phyloP scores from a whole-genome alignment of 352 stramenopile genomes.

The Pythium oligandrum region DNA sequence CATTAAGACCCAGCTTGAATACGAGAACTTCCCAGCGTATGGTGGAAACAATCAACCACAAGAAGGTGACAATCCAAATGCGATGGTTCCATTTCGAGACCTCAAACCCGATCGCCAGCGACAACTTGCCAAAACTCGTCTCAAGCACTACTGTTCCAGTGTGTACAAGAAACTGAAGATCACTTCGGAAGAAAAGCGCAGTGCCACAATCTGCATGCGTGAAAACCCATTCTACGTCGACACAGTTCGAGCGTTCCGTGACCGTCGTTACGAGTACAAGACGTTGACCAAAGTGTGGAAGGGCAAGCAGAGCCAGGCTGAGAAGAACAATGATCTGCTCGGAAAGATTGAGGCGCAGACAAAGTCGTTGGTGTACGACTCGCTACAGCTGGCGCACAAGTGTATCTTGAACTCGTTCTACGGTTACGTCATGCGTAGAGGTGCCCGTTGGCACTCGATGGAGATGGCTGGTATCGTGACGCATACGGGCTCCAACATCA shows the following conservation, averaged over 20 bases:
- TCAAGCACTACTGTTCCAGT: slow-evolving; percentile 95
- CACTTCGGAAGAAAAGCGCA: slow-evolving; percentile 92
- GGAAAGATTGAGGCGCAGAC: slow-evolving; percentile 86
- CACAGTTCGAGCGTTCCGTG: slow-evolving; percentile 98
- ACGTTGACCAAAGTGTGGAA: slow-evolving; percentile 96
- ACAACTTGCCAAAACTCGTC: slow-evolving; percentile 64
- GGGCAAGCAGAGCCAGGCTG: slow-evolving; percentile 67
- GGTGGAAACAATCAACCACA: slow-evolving; percentile 6
- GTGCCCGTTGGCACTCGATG: slow-evolving; percentile 98
- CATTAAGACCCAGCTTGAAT: slow-evolving; percentile 94
- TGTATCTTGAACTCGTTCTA: slow-evolving; percentile 99
- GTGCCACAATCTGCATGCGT: slow-evolving; percentile 97
- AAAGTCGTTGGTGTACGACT: slow-evolving; percentile 95
- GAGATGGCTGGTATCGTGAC: slow-evolving; percentile 99
- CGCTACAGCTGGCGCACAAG: slow-evolving; percentile 99
- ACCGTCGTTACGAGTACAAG: slow-evolving; percentile 99
- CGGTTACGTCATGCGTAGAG: slow-evolving; percentile 99
- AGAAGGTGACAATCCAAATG: slow-evolving; percentile 1
- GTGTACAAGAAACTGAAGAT: slow-evolving; percentile 98
- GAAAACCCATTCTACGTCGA: slow-evolving; percentile 99
- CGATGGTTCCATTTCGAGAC: slow-evolving; percentile 54
- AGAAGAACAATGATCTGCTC: slow-evolving; percentile 77
- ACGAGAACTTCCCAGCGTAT: slow-evolving; percentile 76
- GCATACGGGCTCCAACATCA: slow-evolving; percentile 97
- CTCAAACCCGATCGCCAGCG: slow-evolving; percentile 54